A percentile compares a stretch with the other conserved stretches of the same genome.
Conservation (phyloP, 805 yeast species). For the Saccharomyces kudriavzevii region DNA sequence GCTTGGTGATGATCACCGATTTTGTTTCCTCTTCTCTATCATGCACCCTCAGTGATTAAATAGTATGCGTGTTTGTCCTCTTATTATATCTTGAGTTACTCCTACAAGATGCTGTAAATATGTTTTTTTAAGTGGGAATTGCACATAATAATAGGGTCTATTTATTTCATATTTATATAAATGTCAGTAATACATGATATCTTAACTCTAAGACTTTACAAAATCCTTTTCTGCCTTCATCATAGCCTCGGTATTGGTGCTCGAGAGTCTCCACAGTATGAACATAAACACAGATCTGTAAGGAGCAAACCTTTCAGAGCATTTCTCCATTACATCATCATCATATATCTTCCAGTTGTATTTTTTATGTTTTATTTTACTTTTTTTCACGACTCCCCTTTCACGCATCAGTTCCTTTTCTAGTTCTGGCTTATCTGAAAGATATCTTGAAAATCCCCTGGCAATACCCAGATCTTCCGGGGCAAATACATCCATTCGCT, state of each 20-base stretch:
- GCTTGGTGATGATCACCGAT: background rate
- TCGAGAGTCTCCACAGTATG: constrained; percentile 63
- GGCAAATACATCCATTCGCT: constrained; percentile 63
- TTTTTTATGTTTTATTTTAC: constrained; percentile 35
- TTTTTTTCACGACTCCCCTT: constrained; percentile 30
- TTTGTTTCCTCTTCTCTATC: background rate
- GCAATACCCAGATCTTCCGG: constrained; percentile 78
- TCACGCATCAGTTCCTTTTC: constrained; percentile 37
- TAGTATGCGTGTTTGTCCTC: background rate
- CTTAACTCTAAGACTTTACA: constrained; percentile 5
- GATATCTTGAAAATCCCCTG: constrained; percentile 64
- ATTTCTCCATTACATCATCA: constrained; percentile 46
- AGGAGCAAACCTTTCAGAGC: constrained; percentile 57
- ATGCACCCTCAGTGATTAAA: background rate
- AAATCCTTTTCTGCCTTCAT: constrained; percentile 24
- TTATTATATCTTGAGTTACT: background rate
- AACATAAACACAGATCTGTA: constrained; percentile 61
- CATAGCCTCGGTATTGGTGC: constrained; percentile 46
- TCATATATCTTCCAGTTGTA: constrained; percentile 61
- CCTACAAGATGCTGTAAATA: constrained; percentile 1
- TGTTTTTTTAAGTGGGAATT: background rate
- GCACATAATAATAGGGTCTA: background rate
- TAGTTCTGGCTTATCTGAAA: constrained; percentile 45
- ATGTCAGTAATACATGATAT: background rate
- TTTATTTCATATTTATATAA: constrained; percentile 1